Evolutionary conservation across 768 basidiomycete genomes (phyloP).

Genomic region (Amanita inopinata): DNA sequence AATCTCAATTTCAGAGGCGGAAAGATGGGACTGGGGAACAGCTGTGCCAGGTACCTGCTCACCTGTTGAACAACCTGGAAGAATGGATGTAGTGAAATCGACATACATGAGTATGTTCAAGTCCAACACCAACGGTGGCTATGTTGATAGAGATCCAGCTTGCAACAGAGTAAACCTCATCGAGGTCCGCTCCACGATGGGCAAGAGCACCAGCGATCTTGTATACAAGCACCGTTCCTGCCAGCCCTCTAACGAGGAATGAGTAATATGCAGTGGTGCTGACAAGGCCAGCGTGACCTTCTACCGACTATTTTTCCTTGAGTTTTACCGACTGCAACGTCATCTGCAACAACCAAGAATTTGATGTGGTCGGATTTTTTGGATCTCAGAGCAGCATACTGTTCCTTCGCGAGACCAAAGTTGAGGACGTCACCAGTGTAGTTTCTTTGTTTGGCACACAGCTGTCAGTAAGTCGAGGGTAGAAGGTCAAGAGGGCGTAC

Average conservation of each 20-base stretch:
- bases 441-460: conserved; percentile 49
- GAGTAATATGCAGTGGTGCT: background rate
- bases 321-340: conserved; percentile 75
- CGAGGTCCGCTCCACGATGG: conserved; percentile 51
- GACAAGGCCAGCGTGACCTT: conserved; percentile 30
- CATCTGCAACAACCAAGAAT: conserved; percentile 82
- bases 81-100: background rate
- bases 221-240: conserved; percentile 77
- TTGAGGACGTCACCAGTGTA: conserved; percentile 89
- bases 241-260: conserved; percentile 50
- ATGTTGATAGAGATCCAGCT: conserved; percentile 57
- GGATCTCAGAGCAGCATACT: conserved; percentile 62
- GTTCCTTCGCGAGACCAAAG: conserved; percentile 85
- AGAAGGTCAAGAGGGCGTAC: conserved; percentile 24
- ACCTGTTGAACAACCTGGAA: conserved; percentile 1
- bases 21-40: conserved; percentile 42
- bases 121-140: conserved; percentile 77
- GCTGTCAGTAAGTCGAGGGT: conserved; percentile 10
- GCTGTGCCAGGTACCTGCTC: conserved; percentile 72
- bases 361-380: conserved; percentile 57
- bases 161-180: conserved; percentile 59
- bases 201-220: conserved; percentile 86
- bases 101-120: conserved; percentile 81
- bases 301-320: conserved; percentile 83
- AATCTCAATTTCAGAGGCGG: conserved; percentile 66